A percentile compares a stretch with the other conserved stretches of the same genome.
phyloP scores from a whole-genome alignment of 2,329 filamentous ascomycete genomes.

The Neonectria hederae region DNA sequence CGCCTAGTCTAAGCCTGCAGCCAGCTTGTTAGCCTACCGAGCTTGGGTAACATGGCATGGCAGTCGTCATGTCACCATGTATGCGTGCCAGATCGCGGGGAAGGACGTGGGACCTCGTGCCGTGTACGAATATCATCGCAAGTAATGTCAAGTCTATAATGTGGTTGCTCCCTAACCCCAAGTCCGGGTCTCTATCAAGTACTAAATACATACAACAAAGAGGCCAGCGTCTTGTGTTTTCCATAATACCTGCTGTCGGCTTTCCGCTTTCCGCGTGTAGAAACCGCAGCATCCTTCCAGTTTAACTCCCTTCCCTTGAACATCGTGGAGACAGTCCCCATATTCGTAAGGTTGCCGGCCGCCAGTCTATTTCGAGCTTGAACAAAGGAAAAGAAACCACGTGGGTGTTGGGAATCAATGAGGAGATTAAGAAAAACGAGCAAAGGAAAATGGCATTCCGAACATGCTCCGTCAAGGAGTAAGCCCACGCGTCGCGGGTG shows the following conservation, averaged over 20 bases:
- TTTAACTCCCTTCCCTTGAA: constrained; percentile 41
- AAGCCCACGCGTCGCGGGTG: constrained; percentile 25
- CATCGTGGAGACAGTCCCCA: constrained; percentile 41
- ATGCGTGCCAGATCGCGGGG: neutral
- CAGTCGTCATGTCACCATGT: neutral
- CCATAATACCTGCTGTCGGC: constrained; percentile 36
- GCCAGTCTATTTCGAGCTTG: constrained; percentile 43
- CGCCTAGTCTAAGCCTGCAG: constrained; percentile 6
- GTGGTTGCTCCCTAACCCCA: constrained; percentile 30
- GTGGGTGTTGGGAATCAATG: constrained; percentile 37
- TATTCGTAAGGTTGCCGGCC: constrained; percentile 42
- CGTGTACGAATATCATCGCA: constrained; percentile 8
- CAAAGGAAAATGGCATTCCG: constrained; percentile 32
- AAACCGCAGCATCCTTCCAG: constrained; percentile 35
- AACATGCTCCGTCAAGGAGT: constrained; percentile 43
- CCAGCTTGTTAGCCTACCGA: constrained; percentile 7
- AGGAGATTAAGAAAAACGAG: constrained; percentile 13
- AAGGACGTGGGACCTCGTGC: neutral
- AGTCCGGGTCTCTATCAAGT: constrained; percentile 40
- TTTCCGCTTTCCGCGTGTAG: constrained; percentile 27
- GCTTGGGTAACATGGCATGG: neutral
- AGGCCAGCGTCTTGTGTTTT: constrained; percentile 41
- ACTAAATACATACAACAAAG: constrained; percentile 40
- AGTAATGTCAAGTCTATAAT: constrained; percentile 39
- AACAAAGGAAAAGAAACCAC: constrained; percentile 39